A percentile compares a stretch with the other conserved stretches of the same genome.
Evolutionary conservation across 2,329 filamentous ascomycete genomes (phyloP).

Genomic region (Aspergillus sergii): DNA sequence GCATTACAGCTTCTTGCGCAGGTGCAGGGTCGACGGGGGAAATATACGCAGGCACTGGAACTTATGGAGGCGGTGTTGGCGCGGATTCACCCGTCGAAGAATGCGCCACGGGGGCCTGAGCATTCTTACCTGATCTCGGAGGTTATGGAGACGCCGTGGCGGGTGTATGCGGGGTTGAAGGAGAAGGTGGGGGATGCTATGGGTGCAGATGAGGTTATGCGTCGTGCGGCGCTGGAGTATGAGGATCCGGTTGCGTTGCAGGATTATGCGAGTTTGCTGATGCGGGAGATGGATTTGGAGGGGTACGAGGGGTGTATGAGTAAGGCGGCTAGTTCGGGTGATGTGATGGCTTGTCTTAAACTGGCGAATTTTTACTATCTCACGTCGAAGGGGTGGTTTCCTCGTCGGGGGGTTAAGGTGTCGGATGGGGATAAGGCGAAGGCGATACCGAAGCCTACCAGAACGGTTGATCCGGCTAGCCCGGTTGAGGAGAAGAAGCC

Average conservation of each 20-base stretch:
- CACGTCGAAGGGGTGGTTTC: constrained; percentile 29
- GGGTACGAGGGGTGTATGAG: constrained; percentile 40
- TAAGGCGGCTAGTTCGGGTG: constrained; percentile 33
- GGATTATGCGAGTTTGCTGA: constrained; percentile 27
- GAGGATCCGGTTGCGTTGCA: constrained; percentile 33
- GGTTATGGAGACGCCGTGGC: constrained; percentile 27
- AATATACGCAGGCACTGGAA: constrained; percentile 23
- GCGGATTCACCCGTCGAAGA: constrained; percentile 21
- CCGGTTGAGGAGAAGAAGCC: background rate
- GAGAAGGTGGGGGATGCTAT: constrained; percentile 16
- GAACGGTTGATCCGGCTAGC: background rate
- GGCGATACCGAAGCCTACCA: background rate
- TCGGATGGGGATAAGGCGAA: background rate
- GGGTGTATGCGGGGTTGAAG: constrained; percentile 28
- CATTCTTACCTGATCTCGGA: background rate
- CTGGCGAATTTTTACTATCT: constrained; percentile 42
- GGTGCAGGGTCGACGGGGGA: constrained; percentile 25
- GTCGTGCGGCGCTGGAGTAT: constrained; percentile 32
- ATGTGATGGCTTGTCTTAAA: constrained; percentile 33
- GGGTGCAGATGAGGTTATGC: constrained; percentile 24
- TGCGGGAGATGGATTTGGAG: constrained; percentile 28
- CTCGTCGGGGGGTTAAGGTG: constrained; percentile 21
- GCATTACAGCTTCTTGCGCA: constrained; percentile 34
- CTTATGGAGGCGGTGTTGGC: constrained; percentile 31
- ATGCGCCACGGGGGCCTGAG: background rate